Evolutionary conservation across 2,329 filamentous ascomycete genomes (phyloP), one percentile per base, ranked within the genome.

Genomic region (Phialophora verrucosa): DNA sequence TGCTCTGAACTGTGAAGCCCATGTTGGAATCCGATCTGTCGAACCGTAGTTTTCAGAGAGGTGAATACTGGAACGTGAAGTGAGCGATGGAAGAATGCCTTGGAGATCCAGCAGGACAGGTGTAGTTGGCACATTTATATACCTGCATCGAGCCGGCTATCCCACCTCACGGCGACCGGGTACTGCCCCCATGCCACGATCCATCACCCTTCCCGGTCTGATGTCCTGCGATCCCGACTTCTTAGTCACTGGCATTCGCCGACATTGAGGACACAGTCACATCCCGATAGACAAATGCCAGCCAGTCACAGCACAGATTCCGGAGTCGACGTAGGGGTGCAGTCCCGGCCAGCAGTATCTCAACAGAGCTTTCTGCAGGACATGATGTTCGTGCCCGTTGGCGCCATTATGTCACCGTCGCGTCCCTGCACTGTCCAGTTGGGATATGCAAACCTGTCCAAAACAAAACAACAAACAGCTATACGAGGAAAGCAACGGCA

Each of bases 1-100:
- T 63, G 44, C 25, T 58, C 32, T 63, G 60, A 20, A 56, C 32
- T 10, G 60, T 29, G 51, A 63, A 63, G 23, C 51, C 61, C 60
- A 63, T 63, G 8, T 25, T 47, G 56, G 32, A 35, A 10, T 35
- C 32, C 3, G 11, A 35, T 12, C 32, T 35, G 10, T 12, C 32
- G 11, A 35, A 35, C 32, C 3, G 32, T 35, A 35, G 17, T 20
- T 1, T 44, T 7, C 14, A 5, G 17, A 20, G 38, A 44, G 7
- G 38, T 5, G 38, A 44, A n/a, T 17, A n/a, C 38, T n/a, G 6
- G 38, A 42, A 17, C 38, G 17, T n/a, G 38, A 44, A 8, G 38
- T 20, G 17, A 20, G 6, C 7, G 38, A 44, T n/a, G 6, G 1
- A 6, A 20, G 17, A 44, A 17, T 44, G 38, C 38, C 17, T 8